Evolutionary conservation across 768 basidiomycete species (phyloP).

Genomic region (Leccinum arenicola): DNA sequence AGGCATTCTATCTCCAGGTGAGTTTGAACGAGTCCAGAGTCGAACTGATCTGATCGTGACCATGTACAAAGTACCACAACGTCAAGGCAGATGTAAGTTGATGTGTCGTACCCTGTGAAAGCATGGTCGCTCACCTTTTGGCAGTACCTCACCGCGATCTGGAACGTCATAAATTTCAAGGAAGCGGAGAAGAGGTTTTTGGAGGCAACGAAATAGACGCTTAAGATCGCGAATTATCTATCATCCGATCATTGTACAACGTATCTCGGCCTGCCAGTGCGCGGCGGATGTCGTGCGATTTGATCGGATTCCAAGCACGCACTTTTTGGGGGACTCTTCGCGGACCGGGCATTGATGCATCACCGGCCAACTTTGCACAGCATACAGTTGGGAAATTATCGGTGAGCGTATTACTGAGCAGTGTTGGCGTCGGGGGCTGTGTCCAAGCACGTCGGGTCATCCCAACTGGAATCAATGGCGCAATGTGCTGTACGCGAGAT

Average conservation of each 20-base stretch:
- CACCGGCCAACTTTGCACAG: background rate
- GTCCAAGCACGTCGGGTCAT: background rate
- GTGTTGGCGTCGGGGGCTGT: background rate
- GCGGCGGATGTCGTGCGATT: background rate
- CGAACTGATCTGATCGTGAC: slow-evolving; percentile 11
- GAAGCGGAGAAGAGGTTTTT: slow-evolving; percentile 70
- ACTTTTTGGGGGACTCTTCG: background rate
- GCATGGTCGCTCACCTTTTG: slow-evolving; percentile 4
- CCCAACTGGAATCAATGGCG: background rate
- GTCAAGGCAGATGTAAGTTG: slow-evolving; percentile 87
- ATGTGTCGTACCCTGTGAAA: background rate
- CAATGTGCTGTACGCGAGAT: background rate
- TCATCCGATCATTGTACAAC: slow-evolving; percentile 9
- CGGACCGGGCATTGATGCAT: background rate
- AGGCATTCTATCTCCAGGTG: slow-evolving; percentile 65
- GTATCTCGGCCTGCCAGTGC: background rate
- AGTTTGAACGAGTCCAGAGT: background rate
- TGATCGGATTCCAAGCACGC: background rate
- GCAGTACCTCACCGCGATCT: slow-evolving; percentile 92
- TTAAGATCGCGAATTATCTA: background rate
- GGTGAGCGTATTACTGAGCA: background rate
- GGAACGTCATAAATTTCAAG: slow-evolving; percentile 95
- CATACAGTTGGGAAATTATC: background rate
- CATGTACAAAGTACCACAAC: slow-evolving; percentile 69
- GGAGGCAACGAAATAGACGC: slow-evolving; percentile 35